Evolutionary conservation across 345 rosid species (phyloP).

Genomic region (Erodium maritimum): DNA sequence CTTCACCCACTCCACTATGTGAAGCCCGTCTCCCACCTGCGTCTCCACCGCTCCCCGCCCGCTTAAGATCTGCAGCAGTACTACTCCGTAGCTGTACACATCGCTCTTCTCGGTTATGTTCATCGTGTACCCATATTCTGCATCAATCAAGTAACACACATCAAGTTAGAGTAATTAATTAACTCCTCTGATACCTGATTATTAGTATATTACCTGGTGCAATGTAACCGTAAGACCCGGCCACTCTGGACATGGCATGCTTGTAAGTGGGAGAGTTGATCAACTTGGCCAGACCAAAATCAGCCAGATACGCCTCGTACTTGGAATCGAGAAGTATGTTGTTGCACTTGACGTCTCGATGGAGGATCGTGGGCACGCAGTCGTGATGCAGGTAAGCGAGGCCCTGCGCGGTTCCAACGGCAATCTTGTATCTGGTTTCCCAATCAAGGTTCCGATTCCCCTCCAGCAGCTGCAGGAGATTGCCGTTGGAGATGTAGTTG

Average conservation of each 20-base stretch:
- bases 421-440: conserved; percentile 87
- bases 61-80: conserved; percentile 73
- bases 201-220: conserved; percentile 99
- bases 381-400: conserved; percentile 91
- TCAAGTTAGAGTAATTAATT: not conserved
- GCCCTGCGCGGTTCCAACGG: conserved; percentile 85
- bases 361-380: conserved; percentile 77
- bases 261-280: conserved; percentile 72
- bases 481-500: conserved; percentile 74
- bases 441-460: conserved; percentile 67
- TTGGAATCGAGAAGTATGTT: conserved; percentile 83
- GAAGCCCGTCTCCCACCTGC: conserved; percentile 60
- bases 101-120: conserved; percentile 95
- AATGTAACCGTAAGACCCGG: conserved; percentile 89
- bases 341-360: conserved; percentile 86
- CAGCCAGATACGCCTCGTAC: conserved; percentile 72
- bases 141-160: conserved; percentile 5
- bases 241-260: conserved; percentile 72
- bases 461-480: conserved; percentile 63
- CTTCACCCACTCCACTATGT: conserved; percentile 95
- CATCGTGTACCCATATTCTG: conserved; percentile 95
- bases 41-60: conserved; percentile 75
- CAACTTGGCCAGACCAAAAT: conserved; percentile 81
- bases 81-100: conserved; percentile 86
- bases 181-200: not conserved